Percentiles rank a stretch among this genome's conserved stretches.
Conservation (phyloP, 2,329 filamentous ascomycete genomes). For the Colletotrichum sp. region DNA sequence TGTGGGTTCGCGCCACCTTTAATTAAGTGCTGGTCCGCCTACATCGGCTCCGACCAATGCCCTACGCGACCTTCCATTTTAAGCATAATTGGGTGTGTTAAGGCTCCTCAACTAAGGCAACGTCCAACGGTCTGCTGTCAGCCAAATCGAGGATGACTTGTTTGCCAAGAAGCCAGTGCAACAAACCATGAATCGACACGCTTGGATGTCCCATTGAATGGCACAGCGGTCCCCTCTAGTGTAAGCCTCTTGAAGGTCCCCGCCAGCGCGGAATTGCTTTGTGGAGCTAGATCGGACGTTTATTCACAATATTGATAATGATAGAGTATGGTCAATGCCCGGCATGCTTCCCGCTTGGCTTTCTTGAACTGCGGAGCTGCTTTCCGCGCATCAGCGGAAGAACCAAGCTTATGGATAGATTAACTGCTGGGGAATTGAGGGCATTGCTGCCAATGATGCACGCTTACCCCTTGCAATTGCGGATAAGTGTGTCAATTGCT, state of each 20-base stretch:
- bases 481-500: not conserved
- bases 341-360: not conserved
- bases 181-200: not conserved
- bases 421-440: not conserved
- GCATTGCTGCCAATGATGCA: not conserved
- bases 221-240: not conserved
- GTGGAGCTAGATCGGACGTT: not conserved
- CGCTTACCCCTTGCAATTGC: not conserved
- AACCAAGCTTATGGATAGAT: not conserved
- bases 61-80: constrained; percentile 16
- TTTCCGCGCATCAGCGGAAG: not conserved
- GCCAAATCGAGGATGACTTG: not conserved
- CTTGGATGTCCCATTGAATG: not conserved
- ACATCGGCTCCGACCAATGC: not conserved
- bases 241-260: not conserved
- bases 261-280: not conserved
- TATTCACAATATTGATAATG: not conserved
- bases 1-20: not conserved
- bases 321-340: not conserved
- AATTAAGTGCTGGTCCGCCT: not conserved
- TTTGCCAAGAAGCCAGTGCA: not conserved
- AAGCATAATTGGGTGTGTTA: constrained; percentile 11
- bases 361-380: not conserved
- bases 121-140: not conserved
- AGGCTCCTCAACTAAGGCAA: not conserved